These are phyloP conservation scores for Paecilomyces variotii DNA, from an alignment of 2,329 filamentous ascomycete species.

Conservation along the genomic window DNA sequence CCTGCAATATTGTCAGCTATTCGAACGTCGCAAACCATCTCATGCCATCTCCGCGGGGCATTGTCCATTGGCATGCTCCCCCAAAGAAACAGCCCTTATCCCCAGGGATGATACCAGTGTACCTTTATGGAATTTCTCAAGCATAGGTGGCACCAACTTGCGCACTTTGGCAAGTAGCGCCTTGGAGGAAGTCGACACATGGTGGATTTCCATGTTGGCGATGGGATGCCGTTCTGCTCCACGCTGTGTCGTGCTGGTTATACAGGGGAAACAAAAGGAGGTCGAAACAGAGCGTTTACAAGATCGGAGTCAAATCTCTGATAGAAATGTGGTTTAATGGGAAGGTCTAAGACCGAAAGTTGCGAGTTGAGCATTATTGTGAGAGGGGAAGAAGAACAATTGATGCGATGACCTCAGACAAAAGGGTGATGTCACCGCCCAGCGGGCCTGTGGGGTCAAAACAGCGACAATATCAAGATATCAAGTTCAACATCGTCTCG, in stretches of 20 bases:
- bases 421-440: conserved; percentile 26
- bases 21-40: background rate
- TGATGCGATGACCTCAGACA: conserved; percentile 1
- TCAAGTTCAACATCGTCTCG: background rate
- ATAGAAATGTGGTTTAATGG: too few relatives aligned
- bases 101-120: conserved; percentile 12
- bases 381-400: background rate
- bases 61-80: background rate
- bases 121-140: conserved; percentile 96
- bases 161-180: conserved; percentile 72
- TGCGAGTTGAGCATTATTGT: background rate
- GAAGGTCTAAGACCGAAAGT: background rate
- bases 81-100: background rate
- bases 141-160: conserved; percentile 88
- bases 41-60: background rate
- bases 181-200: conserved; percentile 61
- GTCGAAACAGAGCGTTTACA: background rate
- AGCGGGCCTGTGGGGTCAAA: conserved; percentile 5
- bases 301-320: background rate
- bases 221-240: background rate
- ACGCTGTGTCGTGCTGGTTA: background rate
- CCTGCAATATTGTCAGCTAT: conserved; percentile 44
- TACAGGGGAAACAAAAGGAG: background rate
- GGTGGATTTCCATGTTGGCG: conserved; percentile 21
- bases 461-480: background rate